These are phyloP conservation scores for Phaseolus coccineus DNA, from an alignment of 331 rosid species.

Conservation along the genomic window DNA sequence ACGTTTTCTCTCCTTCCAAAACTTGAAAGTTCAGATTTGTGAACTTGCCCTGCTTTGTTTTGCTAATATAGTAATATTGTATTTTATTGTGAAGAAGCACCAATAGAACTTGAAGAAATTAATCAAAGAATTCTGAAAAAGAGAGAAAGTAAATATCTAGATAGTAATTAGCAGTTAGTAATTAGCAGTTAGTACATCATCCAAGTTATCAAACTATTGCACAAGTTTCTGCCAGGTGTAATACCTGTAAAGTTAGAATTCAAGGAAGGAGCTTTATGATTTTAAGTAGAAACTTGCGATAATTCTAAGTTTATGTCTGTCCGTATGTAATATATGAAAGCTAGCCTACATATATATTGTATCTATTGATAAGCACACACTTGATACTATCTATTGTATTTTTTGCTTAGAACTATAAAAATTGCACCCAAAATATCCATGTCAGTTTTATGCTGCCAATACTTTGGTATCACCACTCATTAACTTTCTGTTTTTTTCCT, in stretches of 20 bases:
- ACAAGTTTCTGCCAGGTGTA: slow-evolving; percentile 12
- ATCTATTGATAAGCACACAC: slow-evolving; percentile 18
- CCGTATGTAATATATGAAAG: slow-evolving; percentile 35
- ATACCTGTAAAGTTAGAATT: slow-evolving; percentile 27
- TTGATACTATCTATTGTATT: slow-evolving; percentile 16
- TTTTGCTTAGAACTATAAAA: slow-evolving; percentile 26
- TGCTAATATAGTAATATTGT: background rate
- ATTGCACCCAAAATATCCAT: slow-evolving; percentile 33
- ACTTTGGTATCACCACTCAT: slow-evolving; percentile 25
- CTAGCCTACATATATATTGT: slow-evolving; percentile 23
- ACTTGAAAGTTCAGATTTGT: background rate
- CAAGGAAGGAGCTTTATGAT: slow-evolving; percentile 26
- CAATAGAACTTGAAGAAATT: slow-evolving; percentile 22
- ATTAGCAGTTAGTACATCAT: slow-evolving; percentile 9
- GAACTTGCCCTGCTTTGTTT: background rate
- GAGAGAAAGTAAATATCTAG: slow-evolving; percentile 1
- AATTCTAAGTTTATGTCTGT: background rate
- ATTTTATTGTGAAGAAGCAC: background rate
- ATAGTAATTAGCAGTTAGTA: slow-evolving; percentile 3
- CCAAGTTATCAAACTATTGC: slow-evolving; percentile 18
- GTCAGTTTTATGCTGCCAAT: slow-evolving; percentile 35
- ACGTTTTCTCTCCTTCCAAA: slow-evolving; percentile 5
- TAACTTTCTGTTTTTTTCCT: slow-evolving; percentile 14
- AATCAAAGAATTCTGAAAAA: slow-evolving; percentile 24
- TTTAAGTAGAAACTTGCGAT: slow-evolving; percentile 11